Evolutionary conservation across 2,329 filamentous ascomycete genomes (phyloP).

Genomic region (Dryadomyces quercus-mongolicae): DNA sequence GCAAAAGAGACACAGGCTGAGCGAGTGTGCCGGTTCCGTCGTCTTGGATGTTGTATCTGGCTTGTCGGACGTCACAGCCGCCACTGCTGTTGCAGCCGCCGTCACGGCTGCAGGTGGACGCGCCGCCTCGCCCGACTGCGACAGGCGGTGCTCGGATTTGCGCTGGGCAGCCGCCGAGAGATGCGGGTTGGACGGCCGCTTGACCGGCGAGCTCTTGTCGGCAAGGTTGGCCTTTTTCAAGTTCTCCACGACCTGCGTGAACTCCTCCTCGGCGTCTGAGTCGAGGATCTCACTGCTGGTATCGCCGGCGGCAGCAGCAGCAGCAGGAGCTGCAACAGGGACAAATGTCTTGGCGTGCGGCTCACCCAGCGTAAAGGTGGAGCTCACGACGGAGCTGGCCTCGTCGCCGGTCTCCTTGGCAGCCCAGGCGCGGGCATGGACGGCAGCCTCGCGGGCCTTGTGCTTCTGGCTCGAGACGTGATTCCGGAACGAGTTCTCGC

Average conservation of each 20-base stretch:
- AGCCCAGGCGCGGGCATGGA: constrained; percentile 21
- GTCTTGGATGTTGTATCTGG: too few relatives aligned
- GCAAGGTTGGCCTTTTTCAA: constrained; percentile 51
- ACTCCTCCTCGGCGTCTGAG: constrained; percentile 60
- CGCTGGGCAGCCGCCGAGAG: constrained; percentile 26
- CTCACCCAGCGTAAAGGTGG: constrained; percentile 82
- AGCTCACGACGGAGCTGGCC: constrained; percentile 73
- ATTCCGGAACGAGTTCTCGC: constrained; percentile 90
- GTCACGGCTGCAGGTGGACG: constrained; percentile 6
- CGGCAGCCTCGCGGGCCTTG: constrained; percentile 50
- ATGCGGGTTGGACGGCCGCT: constrained; percentile 40
- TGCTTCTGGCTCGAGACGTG: constrained; percentile 88
- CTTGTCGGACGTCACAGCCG: constrained; percentile 16
- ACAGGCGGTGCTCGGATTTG: constrained; percentile 33
- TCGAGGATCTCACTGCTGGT: constrained; percentile 33
- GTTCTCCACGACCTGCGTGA: constrained; percentile 64
- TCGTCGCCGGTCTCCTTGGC: constrained; percentile 49
- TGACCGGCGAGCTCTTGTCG: constrained; percentile 36
- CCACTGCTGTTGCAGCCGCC: constrained; percentile 13
- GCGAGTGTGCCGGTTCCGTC: constrained; percentile 25
- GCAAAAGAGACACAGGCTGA: constrained; percentile 74
- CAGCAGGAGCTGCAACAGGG: too few relatives aligned
- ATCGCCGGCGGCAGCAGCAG: constrained; percentile 11
- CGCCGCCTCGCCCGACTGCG: constrained; percentile 13
- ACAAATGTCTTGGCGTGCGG: constrained; percentile 45